These are phyloP conservation scores for Claviceps sp. DNA, from an alignment of 2,329 filamentous ascomycete species.

Conservation along the genomic window DNA sequence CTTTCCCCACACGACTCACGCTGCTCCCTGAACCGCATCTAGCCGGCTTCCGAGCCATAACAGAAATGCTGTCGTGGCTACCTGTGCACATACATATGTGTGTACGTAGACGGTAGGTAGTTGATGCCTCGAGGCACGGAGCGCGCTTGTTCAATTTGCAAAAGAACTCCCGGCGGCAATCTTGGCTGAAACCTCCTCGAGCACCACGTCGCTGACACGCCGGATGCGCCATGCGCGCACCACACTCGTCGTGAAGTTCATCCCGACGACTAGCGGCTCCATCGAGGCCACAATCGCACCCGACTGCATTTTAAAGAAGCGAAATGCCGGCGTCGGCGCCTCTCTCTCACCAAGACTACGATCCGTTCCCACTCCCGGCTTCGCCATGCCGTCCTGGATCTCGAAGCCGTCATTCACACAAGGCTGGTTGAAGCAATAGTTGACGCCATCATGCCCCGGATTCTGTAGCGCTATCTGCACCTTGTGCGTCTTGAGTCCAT, in stretches of 20 bases:
- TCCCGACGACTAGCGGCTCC: neutral
- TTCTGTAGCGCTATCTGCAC: neutral
- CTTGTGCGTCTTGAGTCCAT: neutral
- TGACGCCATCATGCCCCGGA: neutral
- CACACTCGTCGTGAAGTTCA: neutral
- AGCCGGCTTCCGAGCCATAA: no score
- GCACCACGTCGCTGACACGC: neutral
- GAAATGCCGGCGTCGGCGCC: neutral
- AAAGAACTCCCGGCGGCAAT: neutral
- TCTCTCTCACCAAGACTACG: neutral
- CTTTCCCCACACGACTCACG: no score
- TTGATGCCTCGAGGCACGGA: neutral
- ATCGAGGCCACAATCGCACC: neutral
- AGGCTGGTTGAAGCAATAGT: slow-evolving; percentile 4
- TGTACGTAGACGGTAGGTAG: no score
- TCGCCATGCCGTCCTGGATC: slow-evolving; percentile 3
- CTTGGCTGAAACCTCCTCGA: neutral
- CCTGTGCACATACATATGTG: no score
- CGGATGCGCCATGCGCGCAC: neutral
- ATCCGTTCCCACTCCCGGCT: neutral
- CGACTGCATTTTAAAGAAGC: neutral
- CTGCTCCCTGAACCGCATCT: no score
- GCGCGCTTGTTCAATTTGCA: neutral
- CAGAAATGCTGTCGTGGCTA: no score
- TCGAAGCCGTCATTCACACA: slow-evolving; percentile 2